Evolutionary conservation across 306 rosid genomes (phyloP).

Genomic region (Quercus gilva): DNA sequence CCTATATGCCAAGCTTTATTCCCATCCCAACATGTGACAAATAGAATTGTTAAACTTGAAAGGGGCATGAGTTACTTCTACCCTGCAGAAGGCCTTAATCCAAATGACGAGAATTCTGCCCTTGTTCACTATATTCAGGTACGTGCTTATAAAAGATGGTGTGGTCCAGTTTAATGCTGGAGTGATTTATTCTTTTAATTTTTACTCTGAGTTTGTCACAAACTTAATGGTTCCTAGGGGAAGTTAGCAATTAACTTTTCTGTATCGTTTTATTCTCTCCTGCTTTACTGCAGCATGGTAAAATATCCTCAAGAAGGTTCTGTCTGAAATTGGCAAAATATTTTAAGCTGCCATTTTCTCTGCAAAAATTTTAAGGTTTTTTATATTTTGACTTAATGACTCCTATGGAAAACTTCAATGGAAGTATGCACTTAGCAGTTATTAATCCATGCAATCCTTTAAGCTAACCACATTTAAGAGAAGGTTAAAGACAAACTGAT

Average conservation of each 20-base stretch:
- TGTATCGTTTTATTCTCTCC: not conserved
- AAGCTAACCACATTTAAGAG: not conserved
- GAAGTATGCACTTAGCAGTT: not conserved
- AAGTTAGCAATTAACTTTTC: not conserved
- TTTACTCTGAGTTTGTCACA: not conserved
- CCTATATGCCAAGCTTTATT: constrained; percentile 66
- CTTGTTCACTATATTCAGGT: constrained; percentile 90
- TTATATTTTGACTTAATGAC: not conserved
- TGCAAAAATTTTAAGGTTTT: not conserved
- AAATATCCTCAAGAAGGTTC: not conserved
- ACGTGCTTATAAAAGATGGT: constrained; percentile 1
- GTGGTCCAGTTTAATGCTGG: not conserved
- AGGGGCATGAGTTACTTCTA: constrained; percentile 64
- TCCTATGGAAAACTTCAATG: not conserved
- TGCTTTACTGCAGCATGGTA: not conserved
- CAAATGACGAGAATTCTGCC: constrained; percentile 80
- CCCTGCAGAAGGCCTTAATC: constrained; percentile 82
- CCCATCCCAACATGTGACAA: constrained; percentile 76
- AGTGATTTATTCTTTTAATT: not conserved
- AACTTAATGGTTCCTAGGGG: not conserved
- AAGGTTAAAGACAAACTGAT: not conserved
- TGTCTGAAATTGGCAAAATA: not conserved
- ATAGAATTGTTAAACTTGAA: constrained; percentile 80
- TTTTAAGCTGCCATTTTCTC: not conserved
- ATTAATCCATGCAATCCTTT: not conserved